Percentiles rank a stretch among this genome's conserved stretches.
Evolutionary conservation across 176 grass and related monocot genomes (phyloP).

Genomic region (Paspalum notatum): DNA sequence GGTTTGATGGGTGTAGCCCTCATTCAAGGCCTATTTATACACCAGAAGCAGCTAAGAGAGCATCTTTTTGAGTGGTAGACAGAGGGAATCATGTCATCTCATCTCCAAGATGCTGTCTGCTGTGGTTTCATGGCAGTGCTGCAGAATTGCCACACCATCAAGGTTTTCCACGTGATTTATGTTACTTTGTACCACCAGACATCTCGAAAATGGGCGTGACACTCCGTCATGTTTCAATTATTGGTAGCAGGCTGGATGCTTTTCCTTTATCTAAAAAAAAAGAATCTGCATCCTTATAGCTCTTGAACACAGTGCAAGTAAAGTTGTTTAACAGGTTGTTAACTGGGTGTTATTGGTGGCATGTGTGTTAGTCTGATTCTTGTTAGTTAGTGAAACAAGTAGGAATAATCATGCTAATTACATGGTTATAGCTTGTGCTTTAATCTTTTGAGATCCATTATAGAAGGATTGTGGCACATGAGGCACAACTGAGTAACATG

Average conservation of each 20-base stretch:
- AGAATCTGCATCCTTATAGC: conserved; percentile 26
- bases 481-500: conserved; percentile 9
- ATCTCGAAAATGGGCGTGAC: conserved; percentile 16
- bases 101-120: conserved; percentile 34
- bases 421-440: not conserved
- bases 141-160: conserved; percentile 11
- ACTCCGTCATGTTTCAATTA: conserved; percentile 38
- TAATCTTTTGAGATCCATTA: not conserved
- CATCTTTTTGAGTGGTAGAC: conserved; percentile 26
- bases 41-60: conserved; percentile 20
- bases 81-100: conserved; percentile 37
- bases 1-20: conserved; percentile 36
- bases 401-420: conserved; percentile 1
- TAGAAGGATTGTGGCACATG: not conserved
- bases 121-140: conserved; percentile 8
- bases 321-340: conserved; percentile 2
- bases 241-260: too few relatives aligned
- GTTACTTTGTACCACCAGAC: conserved; percentile 4
- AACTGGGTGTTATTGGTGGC: conserved; percentile 30
- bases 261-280: too few relatives aligned
- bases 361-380: conserved; percentile 10
- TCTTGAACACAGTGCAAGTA: conserved; percentile 24
- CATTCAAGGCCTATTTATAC: conserved; percentile 42
- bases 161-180: conserved; percentile 39
- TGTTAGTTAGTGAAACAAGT: not conserved